phyloP scores from a whole-genome alignment of 306 rosid species.

The Pterocarpus macrocarpus region DNA sequence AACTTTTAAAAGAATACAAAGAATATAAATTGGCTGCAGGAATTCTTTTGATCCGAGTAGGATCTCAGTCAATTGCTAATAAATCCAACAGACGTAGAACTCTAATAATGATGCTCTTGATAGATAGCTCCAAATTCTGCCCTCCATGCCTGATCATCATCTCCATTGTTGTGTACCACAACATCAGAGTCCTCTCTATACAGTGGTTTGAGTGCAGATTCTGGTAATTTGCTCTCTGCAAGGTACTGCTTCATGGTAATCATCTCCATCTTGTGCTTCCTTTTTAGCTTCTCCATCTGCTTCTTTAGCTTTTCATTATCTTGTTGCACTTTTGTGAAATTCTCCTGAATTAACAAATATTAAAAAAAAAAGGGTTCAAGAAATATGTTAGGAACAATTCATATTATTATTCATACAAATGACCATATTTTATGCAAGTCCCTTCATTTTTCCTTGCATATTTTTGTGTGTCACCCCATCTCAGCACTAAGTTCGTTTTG shows the following conservation, averaged over 20 bases:
- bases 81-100: not conserved
- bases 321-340: constrained; percentile 61
- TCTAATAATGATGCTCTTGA: constrained; percentile 81
- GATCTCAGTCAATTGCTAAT: constrained; percentile 43
- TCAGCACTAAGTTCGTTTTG: constrained; percentile 2
- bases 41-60: constrained; percentile 55
- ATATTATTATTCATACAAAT: not conserved
- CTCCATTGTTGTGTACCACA: constrained; percentile 49
- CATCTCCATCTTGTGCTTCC: constrained; percentile 96
- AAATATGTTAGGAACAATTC: not conserved
- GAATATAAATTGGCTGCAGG: constrained; percentile 36
- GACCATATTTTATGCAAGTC: too few relatives aligned
- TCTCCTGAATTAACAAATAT: constrained; percentile 66
- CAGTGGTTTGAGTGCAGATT: constrained; percentile 79
- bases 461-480: too few relatives aligned
- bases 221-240: constrained; percentile 89
- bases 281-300: constrained; percentile 88
- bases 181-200: constrained; percentile 67
- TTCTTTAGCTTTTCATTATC: constrained; percentile 80
- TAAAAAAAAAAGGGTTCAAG: not conserved
- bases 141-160: constrained; percentile 92
- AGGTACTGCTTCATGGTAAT: constrained; percentile 91
- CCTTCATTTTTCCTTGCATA: too few relatives aligned
- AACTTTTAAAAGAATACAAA: constrained; percentile 23
- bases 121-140: constrained; percentile 97